Conservation (phyloP, 768 basidiomycete species). For the Hygrocybe coccinea region DNA sequence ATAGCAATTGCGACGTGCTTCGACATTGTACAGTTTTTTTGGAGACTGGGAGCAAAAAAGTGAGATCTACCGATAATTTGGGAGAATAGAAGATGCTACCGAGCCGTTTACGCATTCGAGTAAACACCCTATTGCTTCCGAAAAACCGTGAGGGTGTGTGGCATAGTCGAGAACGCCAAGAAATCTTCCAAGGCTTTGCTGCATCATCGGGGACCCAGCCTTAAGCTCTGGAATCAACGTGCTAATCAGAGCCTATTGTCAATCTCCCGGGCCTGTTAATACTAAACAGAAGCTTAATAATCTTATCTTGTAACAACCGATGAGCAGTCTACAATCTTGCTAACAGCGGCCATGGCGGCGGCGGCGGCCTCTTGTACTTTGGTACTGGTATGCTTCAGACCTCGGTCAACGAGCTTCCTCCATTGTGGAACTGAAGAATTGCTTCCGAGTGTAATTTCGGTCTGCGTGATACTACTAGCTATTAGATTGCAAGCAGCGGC, state of each 20-base stretch:
- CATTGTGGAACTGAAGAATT: slow-evolving; percentile 52
- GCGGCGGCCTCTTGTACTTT: slow-evolving; percentile 77
- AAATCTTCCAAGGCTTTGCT: slow-evolving; percentile 69
- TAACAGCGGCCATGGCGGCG: slow-evolving; percentile 61
- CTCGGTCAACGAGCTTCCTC: slow-evolving; percentile 63
- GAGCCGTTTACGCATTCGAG: slow-evolving; percentile 52
- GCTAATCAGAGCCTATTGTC: slow-evolving; percentile 7
- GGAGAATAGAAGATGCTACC: slow-evolving; percentile 28
- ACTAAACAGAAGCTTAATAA: slow-evolving; percentile 21
- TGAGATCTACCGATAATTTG: not conserved
- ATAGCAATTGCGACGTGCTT: slow-evolving; percentile 39
- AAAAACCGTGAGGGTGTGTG: slow-evolving; percentile 47
- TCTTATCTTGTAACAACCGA: slow-evolving; percentile 67
- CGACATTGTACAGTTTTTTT: slow-evolving; percentile 29
- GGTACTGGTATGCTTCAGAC: slow-evolving; percentile 60
- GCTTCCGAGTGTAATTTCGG: slow-evolving; percentile 43
- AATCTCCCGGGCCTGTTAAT: not conserved
- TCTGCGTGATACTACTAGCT: slow-evolving; percentile 54
- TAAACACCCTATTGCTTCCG: slow-evolving; percentile 53
- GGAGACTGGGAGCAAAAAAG: slow-evolving; percentile 2
- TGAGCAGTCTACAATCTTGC: slow-evolving; percentile 62
- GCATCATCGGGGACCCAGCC: slow-evolving; percentile 46
- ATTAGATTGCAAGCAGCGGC: slow-evolving; percentile 70
- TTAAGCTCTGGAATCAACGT: slow-evolving; percentile 65
- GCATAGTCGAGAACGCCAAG: slow-evolving; percentile 68